These are phyloP conservation scores for Lagerstroemia speciosa DNA, from an alignment of 345 rosid genomes.

Conservation along the genomic window DNA sequence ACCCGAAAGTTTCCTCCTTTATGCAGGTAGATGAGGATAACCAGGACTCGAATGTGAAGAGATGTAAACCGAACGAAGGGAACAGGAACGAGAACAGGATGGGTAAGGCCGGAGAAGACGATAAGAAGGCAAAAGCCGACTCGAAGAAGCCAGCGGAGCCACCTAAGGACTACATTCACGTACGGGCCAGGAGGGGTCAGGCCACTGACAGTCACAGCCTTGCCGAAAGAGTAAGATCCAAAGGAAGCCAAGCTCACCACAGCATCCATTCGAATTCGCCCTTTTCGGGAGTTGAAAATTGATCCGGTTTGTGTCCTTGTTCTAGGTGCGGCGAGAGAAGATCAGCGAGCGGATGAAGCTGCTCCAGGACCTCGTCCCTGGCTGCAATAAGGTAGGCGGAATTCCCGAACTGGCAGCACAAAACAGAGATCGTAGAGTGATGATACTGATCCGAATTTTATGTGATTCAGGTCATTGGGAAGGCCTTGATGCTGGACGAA, in stretches of 20 bases:
- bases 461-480: constrained; percentile 58
- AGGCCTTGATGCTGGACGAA: constrained; percentile 87
- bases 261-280: not conserved
- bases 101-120: constrained; percentile 23
- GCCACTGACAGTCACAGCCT: constrained; percentile 96
- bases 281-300: not conserved
- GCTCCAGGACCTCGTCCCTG: constrained; percentile 95
- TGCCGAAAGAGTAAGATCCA: constrained; percentile 74
- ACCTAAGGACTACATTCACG: constrained; percentile 39
- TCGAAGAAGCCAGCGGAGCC: constrained; percentile 26
- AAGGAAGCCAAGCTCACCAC: not conserved
- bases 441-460: not conserved
- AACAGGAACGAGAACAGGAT: constrained; percentile 17
- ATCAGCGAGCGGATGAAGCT: constrained; percentile 95
- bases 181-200: constrained; percentile 60
- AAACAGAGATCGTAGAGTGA: not conserved
- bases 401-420: not conserved
- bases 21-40: constrained; percentile 23
- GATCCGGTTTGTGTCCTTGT: not conserved
- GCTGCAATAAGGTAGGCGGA: constrained; percentile 72
- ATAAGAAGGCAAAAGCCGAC: constrained; percentile 11
- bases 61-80: constrained; percentile 30
- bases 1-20: not conserved
- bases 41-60: constrained; percentile 28
- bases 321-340: constrained; percentile 84